phyloP scores from a whole-genome alignment of 23 red algal genomes.

The Gracilaria domingensis region DNA sequence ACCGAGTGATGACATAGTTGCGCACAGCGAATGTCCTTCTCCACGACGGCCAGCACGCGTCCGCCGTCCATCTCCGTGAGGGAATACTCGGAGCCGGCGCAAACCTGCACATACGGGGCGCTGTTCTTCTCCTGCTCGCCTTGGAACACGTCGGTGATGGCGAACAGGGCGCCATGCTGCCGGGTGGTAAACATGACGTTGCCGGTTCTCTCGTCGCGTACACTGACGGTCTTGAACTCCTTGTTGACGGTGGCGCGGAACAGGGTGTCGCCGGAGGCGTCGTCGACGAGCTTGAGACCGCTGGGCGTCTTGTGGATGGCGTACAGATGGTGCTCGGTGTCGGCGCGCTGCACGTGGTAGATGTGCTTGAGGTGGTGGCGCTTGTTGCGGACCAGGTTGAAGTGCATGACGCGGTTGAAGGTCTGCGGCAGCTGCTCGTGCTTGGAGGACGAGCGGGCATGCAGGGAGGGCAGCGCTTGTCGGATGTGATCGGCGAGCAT shows the following conservation, averaged over 20 bases:
- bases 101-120: not conserved
- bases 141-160: conserved; percentile 14
- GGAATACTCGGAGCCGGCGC: not conserved
- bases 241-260: not conserved
- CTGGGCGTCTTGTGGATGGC: not conserved
- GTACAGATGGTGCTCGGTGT: not conserved
- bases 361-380: not conserved
- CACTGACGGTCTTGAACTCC: not conserved
- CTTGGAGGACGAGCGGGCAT: not conserved
- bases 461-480: conserved; percentile 7
- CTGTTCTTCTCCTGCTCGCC: not conserved
- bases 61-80: not conserved
- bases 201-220: not conserved
- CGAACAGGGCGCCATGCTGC: not conserved
- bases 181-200: conserved; percentile 1
- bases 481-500: conserved; percentile 12
- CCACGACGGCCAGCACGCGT: not conserved
- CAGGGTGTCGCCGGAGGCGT: not conserved
- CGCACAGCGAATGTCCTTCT: not conserved
- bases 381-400: not conserved
- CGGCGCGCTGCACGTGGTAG: not conserved
- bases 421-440: not conserved
- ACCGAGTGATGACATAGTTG: not conserved
- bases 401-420: conserved; percentile 20
- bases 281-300: not conserved